Evolutionary conservation across 345 rosid species (phyloP).

Genomic region (Turritis glabra): DNA sequence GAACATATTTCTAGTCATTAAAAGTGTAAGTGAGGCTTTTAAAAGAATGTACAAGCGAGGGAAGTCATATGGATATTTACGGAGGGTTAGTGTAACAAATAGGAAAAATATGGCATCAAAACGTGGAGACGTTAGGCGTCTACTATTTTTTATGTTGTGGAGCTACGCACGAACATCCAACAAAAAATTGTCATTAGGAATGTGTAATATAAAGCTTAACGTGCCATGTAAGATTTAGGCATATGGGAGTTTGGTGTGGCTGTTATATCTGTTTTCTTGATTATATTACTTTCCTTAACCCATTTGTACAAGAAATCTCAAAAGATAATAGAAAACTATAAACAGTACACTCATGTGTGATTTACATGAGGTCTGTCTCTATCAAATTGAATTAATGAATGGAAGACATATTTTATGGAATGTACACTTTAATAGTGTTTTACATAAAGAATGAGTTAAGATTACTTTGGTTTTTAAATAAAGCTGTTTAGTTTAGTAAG

Average conservation of each 20-base stretch:
- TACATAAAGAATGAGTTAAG: not conserved
- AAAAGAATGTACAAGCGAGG: no score
- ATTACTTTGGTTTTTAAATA: not conserved
- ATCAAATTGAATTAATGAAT: constrained; percentile 3
- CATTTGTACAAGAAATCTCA: constrained; percentile 1
- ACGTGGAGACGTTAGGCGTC: constrained; percentile 3
- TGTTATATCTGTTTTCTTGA: constrained; percentile 37
- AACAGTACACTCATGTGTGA: not conserved
- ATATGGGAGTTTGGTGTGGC: constrained; percentile 31
- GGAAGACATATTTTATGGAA: not conserved
- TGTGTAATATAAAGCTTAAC: constrained; percentile 17
- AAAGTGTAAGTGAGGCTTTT: no score
- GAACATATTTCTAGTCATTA: no score
- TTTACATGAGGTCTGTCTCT: not conserved
- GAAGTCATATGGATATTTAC: no score
- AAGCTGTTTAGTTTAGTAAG: constrained; percentile 24
- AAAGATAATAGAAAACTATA: constrained; percentile 10
- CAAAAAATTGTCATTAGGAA: not conserved
- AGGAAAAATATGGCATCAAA: constrained; percentile 2
- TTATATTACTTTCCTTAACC: not conserved
- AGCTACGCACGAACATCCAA: constrained; percentile 20
- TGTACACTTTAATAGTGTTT: not conserved
- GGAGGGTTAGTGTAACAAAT: not conserved
- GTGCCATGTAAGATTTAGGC: constrained; percentile 24
- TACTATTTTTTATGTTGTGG: not conserved